Evolutionary conservation across 176 grass and related monocot species (phyloP).

Genomic region (Panicum miliaceum): DNA sequence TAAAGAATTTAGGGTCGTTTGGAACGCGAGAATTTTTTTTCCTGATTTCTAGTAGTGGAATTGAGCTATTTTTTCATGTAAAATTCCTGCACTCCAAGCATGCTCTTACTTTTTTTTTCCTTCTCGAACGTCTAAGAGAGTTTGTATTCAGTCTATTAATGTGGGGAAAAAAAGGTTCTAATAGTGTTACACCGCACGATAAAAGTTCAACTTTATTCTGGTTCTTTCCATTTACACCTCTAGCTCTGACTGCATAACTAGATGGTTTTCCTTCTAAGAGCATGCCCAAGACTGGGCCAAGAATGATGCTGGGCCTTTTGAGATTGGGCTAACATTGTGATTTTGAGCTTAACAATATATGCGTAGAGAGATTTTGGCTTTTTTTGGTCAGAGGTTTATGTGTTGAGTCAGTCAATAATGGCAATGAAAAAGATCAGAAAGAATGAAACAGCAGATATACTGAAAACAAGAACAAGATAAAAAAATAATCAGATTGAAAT

Average conservation of each 20-base stretch:
- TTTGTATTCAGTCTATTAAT: not conserved
- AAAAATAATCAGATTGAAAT: too few relatives aligned
- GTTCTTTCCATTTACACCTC: too few relatives aligned
- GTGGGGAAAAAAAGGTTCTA: not conserved
- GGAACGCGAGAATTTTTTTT: not conserved
- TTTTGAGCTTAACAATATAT: too few relatives aligned
- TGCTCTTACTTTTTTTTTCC: not conserved
- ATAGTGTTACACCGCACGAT: not conserved
- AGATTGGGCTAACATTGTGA: not conserved
- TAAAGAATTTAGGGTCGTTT: not conserved
- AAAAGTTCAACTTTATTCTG: not conserved
- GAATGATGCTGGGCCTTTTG: not conserved
- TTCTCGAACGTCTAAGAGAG: not conserved
- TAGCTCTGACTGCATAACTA: too few relatives aligned
- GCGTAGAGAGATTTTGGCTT: too few relatives aligned
- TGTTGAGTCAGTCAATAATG: too few relatives aligned
- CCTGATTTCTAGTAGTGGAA: not conserved
- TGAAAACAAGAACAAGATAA: too few relatives aligned
- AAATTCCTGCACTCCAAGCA: not conserved
- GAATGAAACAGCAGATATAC: too few relatives aligned
- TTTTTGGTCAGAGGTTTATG: too few relatives aligned
- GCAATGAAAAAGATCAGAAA: too few relatives aligned
- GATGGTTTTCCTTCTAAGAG: too few relatives aligned
- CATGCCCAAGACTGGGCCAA: not conserved
- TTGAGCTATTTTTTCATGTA: not conserved